Base-by-base conservation (phyloP, 805 yeast genomes). In the Lipomyces orientalis region DNA sequence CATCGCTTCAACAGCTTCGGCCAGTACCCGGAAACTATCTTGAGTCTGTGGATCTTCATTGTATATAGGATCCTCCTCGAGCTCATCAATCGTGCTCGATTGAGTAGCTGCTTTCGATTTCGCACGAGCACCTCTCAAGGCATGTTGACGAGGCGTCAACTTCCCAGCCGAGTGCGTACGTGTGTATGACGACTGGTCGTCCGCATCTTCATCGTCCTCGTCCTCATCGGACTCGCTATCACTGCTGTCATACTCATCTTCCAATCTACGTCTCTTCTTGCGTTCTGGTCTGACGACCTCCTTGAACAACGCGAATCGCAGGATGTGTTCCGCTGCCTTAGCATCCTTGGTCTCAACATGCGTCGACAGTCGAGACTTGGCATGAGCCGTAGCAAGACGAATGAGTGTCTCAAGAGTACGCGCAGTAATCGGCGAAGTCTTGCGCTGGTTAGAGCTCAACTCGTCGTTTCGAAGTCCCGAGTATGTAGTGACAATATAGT, bases 391-490 rank as follows among this genome's bases (percentile, higher is more conserved):
- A 0, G 98, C 84, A 67, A 94, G 82, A 83, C 99, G 97, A 78
- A 94, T 94, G 72, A 94, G 83, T 0, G 99, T 94, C 79, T 94
- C 99, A 73, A 94, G 83, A 4, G 98, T 95, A 87, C 99, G 90
- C n/a, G 98, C 97, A 1, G 99, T 94, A 72, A 94, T 91, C 49
- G 99, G 98, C 0, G 97, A 89, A 0, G 97, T 93, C 62, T 90
- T 86, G 51, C 83, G 76, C 69, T 77, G 80, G 58, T 79, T 79
- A 49, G 73, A 76, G 3, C 74, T 74, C 31, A 79, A 66, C 72
- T 88, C 90, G 75, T 88, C 89, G 77, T 93, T 93, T 81, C 99
- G 86, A 71, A 95, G 83, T 12, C 88, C 87, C 1, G 97, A 82
- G 77, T 94, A 95, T 19, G 90, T 86, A 63, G 85, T 86, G 29